phyloP scores from a whole-genome alignment of 2,329 filamentous ascomycete genomes.

The Alternaria sp. region DNA sequence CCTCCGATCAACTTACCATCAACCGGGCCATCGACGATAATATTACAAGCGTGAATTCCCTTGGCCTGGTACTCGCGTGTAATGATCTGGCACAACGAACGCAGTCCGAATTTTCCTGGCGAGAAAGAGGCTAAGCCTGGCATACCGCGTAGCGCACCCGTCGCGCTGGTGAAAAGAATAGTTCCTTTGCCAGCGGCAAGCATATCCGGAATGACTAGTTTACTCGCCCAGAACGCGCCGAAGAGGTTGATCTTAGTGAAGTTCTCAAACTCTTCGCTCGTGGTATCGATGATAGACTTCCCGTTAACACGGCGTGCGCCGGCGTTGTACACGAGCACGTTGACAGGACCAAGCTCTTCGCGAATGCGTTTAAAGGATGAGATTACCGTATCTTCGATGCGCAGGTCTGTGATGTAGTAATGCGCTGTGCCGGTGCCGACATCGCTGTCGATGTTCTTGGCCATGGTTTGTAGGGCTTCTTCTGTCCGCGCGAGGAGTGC shows the following conservation, averaged over 20 bases:
- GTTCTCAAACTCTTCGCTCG: not conserved
- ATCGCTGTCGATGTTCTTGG: conserved; percentile 24
- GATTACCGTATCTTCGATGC: not conserved
- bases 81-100: not conserved
- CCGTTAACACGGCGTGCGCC: not conserved
- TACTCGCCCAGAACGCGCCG: not conserved
- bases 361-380: not conserved
- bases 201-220: not conserved
- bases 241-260: not conserved
- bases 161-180: not conserved
- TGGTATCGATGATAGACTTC: not conserved
- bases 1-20: not conserved
- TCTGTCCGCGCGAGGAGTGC: conserved; percentile 34
- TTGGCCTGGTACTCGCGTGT: conserved; percentile 2
- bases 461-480: conserved; percentile 31
- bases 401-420: conserved; percentile 24
- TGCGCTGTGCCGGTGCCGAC: conserved; percentile 22
- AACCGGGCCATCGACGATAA: not conserved
- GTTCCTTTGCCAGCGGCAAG: not conserved
- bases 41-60: not conserved
- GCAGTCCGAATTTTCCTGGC: not conserved
- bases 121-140: not conserved
- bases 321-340: not conserved
- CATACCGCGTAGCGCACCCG: not conserved
- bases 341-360: not conserved